Base-by-base conservation (phyloP, 345 rosid species). In the Camelina neglecta region DNA sequence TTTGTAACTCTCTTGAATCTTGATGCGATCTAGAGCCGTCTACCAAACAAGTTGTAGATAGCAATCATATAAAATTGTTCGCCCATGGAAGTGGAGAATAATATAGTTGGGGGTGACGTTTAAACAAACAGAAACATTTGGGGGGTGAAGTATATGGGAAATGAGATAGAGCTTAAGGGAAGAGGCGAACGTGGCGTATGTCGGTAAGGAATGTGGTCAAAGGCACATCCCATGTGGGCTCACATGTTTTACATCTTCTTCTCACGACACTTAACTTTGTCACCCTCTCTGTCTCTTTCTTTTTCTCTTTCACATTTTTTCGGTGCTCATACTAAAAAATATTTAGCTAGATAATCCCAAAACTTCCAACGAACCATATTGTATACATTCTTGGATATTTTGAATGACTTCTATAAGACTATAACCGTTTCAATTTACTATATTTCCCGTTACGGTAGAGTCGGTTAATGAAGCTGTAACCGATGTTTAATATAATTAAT, bases 221-320 rank as follows among this genome's bases (percentile, higher is more conserved):
- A 72, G 74, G 74, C 77, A 72, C 77, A 78, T 41, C 38, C 77
- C 81, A 78, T 78, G 81, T 72, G 81, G 74, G 73, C 69, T 72
- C 81, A 78, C 81, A 78, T 78, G 81, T 41, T 77, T 39, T 39
- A 65, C 71, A 58, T 45, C 74, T 39, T 72, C 72, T 64, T 72
- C 72, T 64, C 60, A 58, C 15, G 64, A 69, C 74, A 75, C 57
- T 47, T 47, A 55, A 16, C 69, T 76, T 69, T 60, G 21, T 61
- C 69, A 61, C 51, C 38, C 38, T 15, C 41, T 41, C 51, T 59
- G 45, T 67, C 47, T 21, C 26, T 29, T 12, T 49, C n/a, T 2
- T 26, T 45, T 23, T 8, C 29, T 23, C 51, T 18, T 42, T 60
- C 74, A 75, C 65, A 62, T 54, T 76, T 62, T 69, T 62, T 69